phyloP scores from a whole-genome alignment of 352 stramenopile species.

The Phytophthora pseudosyringae region DNA sequence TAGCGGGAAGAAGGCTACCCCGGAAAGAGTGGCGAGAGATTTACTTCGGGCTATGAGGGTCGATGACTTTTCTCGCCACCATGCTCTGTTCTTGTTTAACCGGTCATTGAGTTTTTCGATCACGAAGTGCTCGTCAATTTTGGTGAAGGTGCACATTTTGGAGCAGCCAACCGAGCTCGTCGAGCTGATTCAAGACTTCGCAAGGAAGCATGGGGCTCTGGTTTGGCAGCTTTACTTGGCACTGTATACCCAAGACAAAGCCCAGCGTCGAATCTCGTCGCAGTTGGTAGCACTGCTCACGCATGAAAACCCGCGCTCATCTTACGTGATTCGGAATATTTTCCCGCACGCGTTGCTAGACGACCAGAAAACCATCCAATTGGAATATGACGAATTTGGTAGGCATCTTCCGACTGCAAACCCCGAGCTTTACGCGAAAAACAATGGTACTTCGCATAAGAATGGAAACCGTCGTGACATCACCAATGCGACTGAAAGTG shows the following conservation, averaged over 20 bases:
- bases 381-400: constrained; percentile 89
- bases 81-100: constrained; percentile 87
- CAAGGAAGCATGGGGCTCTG: constrained; percentile 80
- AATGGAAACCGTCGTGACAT: constrained; percentile 56
- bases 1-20: constrained; percentile 86
- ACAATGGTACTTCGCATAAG: constrained; percentile 49
- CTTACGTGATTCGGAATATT: constrained; percentile 82
- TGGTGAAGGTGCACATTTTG: constrained; percentile 88
- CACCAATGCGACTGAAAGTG: constrained; percentile 74
- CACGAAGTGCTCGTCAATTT: constrained; percentile 85
- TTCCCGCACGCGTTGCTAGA: constrained; percentile 85
- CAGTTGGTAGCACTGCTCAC: constrained; percentile 86
- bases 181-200: constrained; percentile 87
- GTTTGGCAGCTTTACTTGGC: constrained; percentile 89
- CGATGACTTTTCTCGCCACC: constrained; percentile 87
- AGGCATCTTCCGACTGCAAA: constrained; percentile 66
- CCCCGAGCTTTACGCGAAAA: constrained; percentile 51
- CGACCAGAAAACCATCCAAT: constrained; percentile 71
- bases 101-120: constrained; percentile 88
- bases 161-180: constrained; percentile 88
- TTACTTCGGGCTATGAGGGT: constrained; percentile 85
- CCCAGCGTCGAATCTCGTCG: constrained; percentile 84
- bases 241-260: constrained; percentile 84
- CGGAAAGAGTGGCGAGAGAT: constrained; percentile 75
- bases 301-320: constrained; percentile 87